Conservation (phyloP, 169 alveolate genomes). For the Plasmodium relictum region DNA sequence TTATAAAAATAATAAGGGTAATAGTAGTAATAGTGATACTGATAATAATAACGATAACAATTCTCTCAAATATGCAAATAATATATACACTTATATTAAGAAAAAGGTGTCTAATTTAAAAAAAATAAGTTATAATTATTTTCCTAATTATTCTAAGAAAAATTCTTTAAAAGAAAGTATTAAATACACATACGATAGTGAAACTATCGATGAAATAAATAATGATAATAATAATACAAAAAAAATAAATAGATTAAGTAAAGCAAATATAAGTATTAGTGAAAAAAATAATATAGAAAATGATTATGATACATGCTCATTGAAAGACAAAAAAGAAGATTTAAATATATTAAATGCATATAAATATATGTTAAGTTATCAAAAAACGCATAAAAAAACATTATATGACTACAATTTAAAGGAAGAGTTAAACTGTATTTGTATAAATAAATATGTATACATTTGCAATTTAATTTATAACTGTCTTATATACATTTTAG, state of each 20-base stretch:
- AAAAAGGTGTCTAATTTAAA: neutral
- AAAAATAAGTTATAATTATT: too few relatives aligned
- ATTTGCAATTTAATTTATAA: slow-evolving; percentile 51
- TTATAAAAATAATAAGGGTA: too few relatives aligned
- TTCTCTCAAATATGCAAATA: slow-evolving; percentile 1
- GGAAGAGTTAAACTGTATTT: slow-evolving; percentile 58
- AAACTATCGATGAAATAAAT: too few relatives aligned
- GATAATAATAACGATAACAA: neutral
- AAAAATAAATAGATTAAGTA: neutral
- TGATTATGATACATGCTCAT: neutral
- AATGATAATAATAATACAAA: neutral
- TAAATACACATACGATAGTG: neutral
- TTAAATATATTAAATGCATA: slow-evolving; percentile 33
- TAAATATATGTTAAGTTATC: slow-evolving; percentile 38
- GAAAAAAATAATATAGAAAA: neutral
- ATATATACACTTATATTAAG: slow-evolving; percentile 11
- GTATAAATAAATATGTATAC: slow-evolving; percentile 64
- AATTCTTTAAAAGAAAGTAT: neutral
- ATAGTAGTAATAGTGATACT: too few relatives aligned
- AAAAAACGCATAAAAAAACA: slow-evolving; percentile 40
- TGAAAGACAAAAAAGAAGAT: slow-evolving; percentile 13
- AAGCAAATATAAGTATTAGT: neutral
- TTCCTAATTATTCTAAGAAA: too few relatives aligned
- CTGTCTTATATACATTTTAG: slow-evolving; percentile 32
- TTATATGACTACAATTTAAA: slow-evolving; percentile 49